phyloP scores from a whole-genome alignment of 2,329 filamentous ascomycete genomes.

The Magnaporthales sp. region DNA sequence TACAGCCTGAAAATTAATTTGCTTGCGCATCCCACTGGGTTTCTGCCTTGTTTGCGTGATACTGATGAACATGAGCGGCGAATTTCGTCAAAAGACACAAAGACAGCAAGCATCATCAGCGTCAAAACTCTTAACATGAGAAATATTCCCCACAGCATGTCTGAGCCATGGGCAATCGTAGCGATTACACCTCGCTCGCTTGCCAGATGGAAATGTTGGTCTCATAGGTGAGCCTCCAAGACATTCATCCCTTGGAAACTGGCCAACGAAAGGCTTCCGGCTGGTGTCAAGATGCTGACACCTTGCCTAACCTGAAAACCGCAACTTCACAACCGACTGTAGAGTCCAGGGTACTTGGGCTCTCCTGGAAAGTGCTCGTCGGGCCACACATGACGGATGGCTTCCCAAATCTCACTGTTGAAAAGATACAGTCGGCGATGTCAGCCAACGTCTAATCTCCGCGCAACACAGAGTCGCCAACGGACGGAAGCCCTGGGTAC shows the following conservation, averaged over 20 bases:
- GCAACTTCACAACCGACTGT: conserved; percentile 62
- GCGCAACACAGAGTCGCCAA: conserved; percentile 8
- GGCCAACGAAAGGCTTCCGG: not conserved
- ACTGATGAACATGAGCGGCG: not conserved
- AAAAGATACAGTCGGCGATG: conserved; percentile 12
- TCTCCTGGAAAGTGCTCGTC: conserved; percentile 77
- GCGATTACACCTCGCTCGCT: conserved; percentile 5
- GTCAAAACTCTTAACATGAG: not conserved
- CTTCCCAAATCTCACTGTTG: conserved; percentile 83
- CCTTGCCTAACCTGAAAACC: not conserved
- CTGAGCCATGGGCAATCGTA: not conserved
- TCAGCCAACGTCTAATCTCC: conserved; percentile 10
- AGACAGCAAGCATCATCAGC: not conserved
- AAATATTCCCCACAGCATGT: conserved; percentile 1
- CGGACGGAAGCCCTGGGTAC: conserved; percentile 10
- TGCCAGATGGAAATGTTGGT: conserved; percentile 1
- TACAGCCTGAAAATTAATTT: not conserved
- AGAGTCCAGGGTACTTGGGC: conserved; percentile 55
- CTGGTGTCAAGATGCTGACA: not conserved
- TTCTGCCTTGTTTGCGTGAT: not conserved
- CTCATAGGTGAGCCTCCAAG: conserved; percentile 5
- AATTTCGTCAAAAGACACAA: not conserved
- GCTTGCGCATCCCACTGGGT: not conserved
- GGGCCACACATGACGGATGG: conserved; percentile 84
- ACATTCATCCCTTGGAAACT: conserved; percentile 1